These are phyloP conservation scores for Leptographium radiaticola DNA, from an alignment of 2,329 filamentous ascomycete species.

Conservation along the genomic window DNA sequence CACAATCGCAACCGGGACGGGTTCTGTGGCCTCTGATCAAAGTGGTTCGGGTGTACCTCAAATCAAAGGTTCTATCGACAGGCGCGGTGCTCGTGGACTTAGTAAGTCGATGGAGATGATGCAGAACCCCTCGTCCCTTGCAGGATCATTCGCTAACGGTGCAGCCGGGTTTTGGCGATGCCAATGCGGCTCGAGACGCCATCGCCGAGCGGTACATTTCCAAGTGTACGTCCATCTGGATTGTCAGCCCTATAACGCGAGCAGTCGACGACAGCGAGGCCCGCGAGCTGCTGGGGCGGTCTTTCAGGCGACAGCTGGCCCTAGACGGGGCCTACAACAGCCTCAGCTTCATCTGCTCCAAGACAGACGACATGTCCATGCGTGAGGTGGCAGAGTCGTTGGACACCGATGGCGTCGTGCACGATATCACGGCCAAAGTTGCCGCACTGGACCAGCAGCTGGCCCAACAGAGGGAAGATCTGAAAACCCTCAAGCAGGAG, in stretches of 20 bases:
- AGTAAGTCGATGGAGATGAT: slow-evolving; percentile 13
- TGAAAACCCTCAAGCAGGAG: not conserved
- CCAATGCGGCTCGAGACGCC: slow-evolving; percentile 44
- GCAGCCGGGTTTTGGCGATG: slow-evolving; percentile 42
- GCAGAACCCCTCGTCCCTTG: not conserved
- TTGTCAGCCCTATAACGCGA: slow-evolving; percentile 47
- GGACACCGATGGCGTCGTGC: not conserved
- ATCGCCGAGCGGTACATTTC: slow-evolving; percentile 48
- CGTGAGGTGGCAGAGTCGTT: slow-evolving; percentile 12
- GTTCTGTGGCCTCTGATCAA: slow-evolving; percentile 39
- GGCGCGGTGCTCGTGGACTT: slow-evolving; percentile 31
- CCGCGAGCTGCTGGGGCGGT: slow-evolving; percentile 39
- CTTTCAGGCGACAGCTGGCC: slow-evolving; percentile 45
- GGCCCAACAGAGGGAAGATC: not conserved
- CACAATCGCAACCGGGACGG: slow-evolving; percentile 10
- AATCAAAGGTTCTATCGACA: slow-evolving; percentile 20
- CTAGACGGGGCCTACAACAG: slow-evolving; percentile 40
- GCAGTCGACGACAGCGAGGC: slow-evolving; percentile 48
- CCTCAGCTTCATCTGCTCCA: slow-evolving; percentile 49
- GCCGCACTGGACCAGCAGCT: not conserved
- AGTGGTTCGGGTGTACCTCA: slow-evolving; percentile 28
- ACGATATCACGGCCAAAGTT: not conserved
- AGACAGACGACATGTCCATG: slow-evolving; percentile 43
- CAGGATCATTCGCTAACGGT: slow-evolving; percentile 5
- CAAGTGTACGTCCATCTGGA: slow-evolving; percentile 45